Conservation (phyloP, 495 filamentous ascomycete species). For the Talaromyces borbonicus region DNA sequence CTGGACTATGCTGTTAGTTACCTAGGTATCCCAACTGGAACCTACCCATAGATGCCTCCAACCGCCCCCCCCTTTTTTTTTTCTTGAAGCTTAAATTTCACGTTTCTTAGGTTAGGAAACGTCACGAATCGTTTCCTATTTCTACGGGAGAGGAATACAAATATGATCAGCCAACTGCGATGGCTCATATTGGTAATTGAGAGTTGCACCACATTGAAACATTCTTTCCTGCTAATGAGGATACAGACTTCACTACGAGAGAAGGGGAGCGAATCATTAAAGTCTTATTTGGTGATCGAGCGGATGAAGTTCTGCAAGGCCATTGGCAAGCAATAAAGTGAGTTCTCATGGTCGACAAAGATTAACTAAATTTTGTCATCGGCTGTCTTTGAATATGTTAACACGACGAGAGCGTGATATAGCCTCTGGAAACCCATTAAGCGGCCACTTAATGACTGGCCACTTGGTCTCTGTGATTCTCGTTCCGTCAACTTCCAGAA, state of each 20-base stretch:
- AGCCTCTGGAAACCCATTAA: slow-evolving; percentile 12
- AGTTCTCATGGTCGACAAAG: neutral
- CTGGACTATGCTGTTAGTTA: too few species aligned
- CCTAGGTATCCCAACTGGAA: too few species aligned
- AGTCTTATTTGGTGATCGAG: neutral
- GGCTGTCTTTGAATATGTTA: too few species aligned
- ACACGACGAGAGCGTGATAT: neutral
- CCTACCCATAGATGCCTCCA: too few species aligned
- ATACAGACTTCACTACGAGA: neutral
- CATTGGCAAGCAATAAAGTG: slow-evolving; percentile 1
- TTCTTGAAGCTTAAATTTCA: too few species aligned
- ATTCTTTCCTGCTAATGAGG: neutral
- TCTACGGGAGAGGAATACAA: slow-evolving; percentile 5
- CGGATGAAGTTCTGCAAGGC: neutral
- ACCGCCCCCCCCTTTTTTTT: too few species aligned
- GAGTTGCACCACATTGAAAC: neutral
- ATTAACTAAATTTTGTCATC: neutral
- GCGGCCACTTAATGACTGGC: slow-evolving; percentile 10
- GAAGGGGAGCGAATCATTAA: neutral
- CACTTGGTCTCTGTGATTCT: slow-evolving; percentile 8
- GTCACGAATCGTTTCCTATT: neutral
- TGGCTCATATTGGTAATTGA: slow-evolving; percentile 9
- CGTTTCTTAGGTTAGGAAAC: slow-evolving; percentile 1
- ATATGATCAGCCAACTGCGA: slow-evolving; percentile 8
- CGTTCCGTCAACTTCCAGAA: neutral